Evolutionary conservation across 768 basidiomycete genomes (phyloP).

Genomic region (Mycena alexandri): DNA sequence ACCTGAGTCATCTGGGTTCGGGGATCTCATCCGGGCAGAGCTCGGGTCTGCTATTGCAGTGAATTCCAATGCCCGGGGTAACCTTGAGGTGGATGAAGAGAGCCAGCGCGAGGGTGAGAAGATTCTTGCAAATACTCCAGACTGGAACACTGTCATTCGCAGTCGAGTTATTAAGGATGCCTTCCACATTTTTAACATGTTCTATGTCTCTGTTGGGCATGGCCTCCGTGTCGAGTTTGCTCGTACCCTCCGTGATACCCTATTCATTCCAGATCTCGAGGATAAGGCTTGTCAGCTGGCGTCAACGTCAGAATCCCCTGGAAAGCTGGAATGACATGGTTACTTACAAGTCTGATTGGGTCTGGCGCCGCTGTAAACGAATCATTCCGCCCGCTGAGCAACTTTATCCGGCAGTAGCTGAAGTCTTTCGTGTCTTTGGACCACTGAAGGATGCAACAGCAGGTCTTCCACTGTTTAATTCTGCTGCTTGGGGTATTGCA

Average conservation of each 20-base stretch:
- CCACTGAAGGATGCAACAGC: slow-evolving; percentile 50
- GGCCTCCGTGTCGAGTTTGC: slow-evolving; percentile 41
- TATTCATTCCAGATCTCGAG: slow-evolving; percentile 40
- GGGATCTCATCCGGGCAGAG: too few relatives aligned
- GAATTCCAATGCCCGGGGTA: too few relatives aligned
- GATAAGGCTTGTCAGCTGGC: too few relatives aligned
- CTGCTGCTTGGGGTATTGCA: slow-evolving; percentile 45
- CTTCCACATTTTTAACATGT: slow-evolving; percentile 47
- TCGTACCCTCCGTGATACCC: slow-evolving; percentile 39
- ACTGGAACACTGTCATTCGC: too few relatives aligned
- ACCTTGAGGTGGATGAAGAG: too few relatives aligned
- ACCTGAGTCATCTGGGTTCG: too few relatives aligned
- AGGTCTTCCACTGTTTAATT: slow-evolving; percentile 46
- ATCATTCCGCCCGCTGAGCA: slow-evolving; percentile 40
- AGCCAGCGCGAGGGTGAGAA: too few relatives aligned
- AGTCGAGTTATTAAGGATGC: slow-evolving; percentile 46
- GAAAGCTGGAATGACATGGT: slow-evolving; percentile 24
- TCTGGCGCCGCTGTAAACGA: slow-evolving; percentile 37
- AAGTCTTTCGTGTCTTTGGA: slow-evolving; percentile 39
- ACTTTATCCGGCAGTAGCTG: slow-evolving; percentile 33
- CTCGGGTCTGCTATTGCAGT: too few relatives aligned
- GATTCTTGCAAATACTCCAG: background rate
- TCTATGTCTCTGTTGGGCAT: slow-evolving; percentile 43
- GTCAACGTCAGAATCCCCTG: background rate
- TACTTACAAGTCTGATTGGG: slow-evolving; percentile 30